Conservation (phyloP, 768 basidiomycete genomes). For the Agrocybe pediades region DNA sequence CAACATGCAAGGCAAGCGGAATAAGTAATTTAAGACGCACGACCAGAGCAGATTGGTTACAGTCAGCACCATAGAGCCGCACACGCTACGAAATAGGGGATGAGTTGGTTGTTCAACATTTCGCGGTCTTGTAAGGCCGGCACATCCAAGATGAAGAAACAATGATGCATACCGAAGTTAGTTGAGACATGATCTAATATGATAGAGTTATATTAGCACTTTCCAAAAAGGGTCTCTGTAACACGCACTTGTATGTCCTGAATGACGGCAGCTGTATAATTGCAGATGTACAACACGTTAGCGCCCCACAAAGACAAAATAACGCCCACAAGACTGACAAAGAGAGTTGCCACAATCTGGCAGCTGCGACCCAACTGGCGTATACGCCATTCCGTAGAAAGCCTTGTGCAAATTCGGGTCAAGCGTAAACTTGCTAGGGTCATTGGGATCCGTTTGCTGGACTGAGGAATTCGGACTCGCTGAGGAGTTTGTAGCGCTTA, state of each 20-base stretch:
- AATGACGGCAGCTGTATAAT: conserved; percentile 54
- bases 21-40: conserved; percentile 37
- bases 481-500: conserved; percentile 10
- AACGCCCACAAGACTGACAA: conserved; percentile 26
- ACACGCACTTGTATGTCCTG: conserved; percentile 65
- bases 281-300: background rate
- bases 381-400: conserved; percentile 90
- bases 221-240: background rate
- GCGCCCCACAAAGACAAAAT: background rate
- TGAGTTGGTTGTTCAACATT: background rate
- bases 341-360: conserved; percentile 67
- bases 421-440: conserved; percentile 79
- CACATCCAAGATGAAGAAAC: background rate
- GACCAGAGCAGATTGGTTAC: conserved; percentile 79
- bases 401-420: conserved; percentile 67
- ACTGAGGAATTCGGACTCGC: conserved; percentile 16
- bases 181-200: conserved; percentile 74
- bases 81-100: conserved; percentile 44
- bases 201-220: conserved; percentile 15
- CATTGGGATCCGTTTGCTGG: conserved; percentile 45
- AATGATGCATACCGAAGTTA: conserved; percentile 57
- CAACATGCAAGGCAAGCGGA: background rate
- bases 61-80: conserved; percentile 87
- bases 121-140: background rate
- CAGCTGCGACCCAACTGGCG: conserved; percentile 71